A percentile compares a stretch with the other conserved stretches of the same genome.
Conservation (phyloP, 176 grass and related monocot genomes). For the Musa itinerans region DNA sequence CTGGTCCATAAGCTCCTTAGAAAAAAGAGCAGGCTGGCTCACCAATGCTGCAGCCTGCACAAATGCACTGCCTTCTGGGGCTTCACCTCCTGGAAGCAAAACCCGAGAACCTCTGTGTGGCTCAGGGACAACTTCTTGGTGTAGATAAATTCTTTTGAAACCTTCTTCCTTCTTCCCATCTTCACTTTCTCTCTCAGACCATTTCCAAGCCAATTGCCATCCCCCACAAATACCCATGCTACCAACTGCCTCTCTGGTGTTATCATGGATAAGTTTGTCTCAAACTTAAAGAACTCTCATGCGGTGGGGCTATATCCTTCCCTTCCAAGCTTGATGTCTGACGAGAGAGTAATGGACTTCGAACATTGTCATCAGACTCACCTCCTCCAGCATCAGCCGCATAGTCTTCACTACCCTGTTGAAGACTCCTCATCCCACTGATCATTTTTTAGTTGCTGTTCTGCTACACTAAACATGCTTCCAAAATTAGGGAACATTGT, state of each 20-base stretch:
- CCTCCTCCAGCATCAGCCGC: slow-evolving; percentile 52
- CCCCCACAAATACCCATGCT: slow-evolving; percentile 83
- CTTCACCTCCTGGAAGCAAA: slow-evolving; percentile 58
- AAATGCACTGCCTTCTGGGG: slow-evolving; percentile 36
- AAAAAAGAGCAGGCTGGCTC: slow-evolving; percentile 70
- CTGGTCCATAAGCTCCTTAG: slow-evolving; percentile 47
- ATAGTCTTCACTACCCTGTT: slow-evolving; percentile 61
- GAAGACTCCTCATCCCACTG: slow-evolving; percentile 92
- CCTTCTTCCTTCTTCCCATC: slow-evolving; percentile 78
- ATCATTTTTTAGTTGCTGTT: slow-evolving; percentile 56
- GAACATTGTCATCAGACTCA: slow-evolving; percentile 60
- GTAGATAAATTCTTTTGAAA: slow-evolving; percentile 84
- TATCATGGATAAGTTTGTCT: slow-evolving; percentile 35
- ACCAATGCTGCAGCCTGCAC: slow-evolving; percentile 79
- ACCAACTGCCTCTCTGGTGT: slow-evolving; percentile 44
- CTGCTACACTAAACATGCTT: slow-evolving; percentile 84
- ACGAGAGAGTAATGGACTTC: slow-evolving; percentile 62
- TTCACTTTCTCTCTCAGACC: slow-evolving; percentile 57
- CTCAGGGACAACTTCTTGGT: slow-evolving; percentile 54
- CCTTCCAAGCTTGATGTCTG: slow-evolving; percentile 59
- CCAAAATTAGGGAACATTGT: slow-evolving; percentile 86
- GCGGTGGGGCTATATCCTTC: slow-evolving; percentile 43
- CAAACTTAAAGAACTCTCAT: slow-evolving; percentile 46
- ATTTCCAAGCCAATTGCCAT: slow-evolving; percentile 85
- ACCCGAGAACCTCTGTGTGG: slow-evolving; percentile 57